Percentiles rank a stretch among this genome's conserved stretches.
Evolutionary conservation across 2,329 filamentous ascomycete genomes (phyloP).

Genomic region (Monilinia fructicola): DNA sequence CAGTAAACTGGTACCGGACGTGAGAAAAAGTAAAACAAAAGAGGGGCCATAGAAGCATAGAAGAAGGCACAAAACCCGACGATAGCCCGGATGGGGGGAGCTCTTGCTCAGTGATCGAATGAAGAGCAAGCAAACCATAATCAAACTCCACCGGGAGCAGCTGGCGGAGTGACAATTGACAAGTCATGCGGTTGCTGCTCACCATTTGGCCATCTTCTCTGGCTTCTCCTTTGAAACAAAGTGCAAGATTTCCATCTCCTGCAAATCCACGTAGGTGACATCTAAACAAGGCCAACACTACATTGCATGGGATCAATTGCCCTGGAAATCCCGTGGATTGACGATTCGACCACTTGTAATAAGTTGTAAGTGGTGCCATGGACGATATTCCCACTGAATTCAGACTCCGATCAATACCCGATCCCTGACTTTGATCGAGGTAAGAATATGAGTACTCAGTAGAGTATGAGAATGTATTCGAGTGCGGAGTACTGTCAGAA

Average conservation of each 20-base stretch:
- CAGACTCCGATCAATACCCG: background rate
- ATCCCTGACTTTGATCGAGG: background rate
- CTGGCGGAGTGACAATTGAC: background rate
- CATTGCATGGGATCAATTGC: background rate
- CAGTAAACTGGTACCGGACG: background rate
- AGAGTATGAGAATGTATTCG: background rate
- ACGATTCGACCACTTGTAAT: background rate
- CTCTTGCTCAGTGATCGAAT: background rate
- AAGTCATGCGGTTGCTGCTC: background rate
- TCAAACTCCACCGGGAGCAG: background rate
- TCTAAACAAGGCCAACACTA: background rate
- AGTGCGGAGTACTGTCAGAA: too few relatives aligned
- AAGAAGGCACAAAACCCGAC: background rate
- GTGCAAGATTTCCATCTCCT: too few relatives aligned
- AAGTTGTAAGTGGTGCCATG: background rate
- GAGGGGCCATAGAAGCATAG: too few relatives aligned
- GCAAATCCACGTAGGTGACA: slow-evolving; percentile 5
- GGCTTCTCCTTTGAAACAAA: background rate
- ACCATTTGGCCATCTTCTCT: background rate
- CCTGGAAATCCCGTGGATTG: background rate
- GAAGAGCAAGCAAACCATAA: background rate
- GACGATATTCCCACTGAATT: background rate
- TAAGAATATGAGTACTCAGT: background rate
- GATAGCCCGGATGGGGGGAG: background rate
- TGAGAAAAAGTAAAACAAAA: background rate